A percentile compares a stretch with the other conserved stretches of the same genome.
Evolutionary conservation across 2,329 filamentous ascomycete genomes (phyloP).

Genomic region (Pestalotiopsis sp.): DNA sequence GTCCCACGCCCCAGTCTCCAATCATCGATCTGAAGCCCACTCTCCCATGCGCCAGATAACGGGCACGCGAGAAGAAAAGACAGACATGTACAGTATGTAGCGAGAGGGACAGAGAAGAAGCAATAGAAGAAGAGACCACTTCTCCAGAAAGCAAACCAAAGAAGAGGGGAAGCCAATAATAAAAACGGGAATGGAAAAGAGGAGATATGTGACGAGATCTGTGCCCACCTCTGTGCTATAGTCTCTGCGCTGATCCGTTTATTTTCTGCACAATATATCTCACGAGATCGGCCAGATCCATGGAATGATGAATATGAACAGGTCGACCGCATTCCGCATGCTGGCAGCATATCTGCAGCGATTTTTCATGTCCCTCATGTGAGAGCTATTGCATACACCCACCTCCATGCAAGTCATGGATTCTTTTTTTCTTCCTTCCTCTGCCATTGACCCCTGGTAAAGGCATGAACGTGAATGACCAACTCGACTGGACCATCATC

Average conservation of each 20-base stretch:
- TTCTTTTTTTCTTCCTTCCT: neutral
- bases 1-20: slow-evolving; percentile 5
- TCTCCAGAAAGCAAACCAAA: neutral
- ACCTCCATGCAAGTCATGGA: neutral
- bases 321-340: neutral
- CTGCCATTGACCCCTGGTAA: neutral
- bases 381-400: neutral
- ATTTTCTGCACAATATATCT: neutral
- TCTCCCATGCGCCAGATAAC: neutral
- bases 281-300: neutral
- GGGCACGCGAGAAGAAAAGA: neutral
- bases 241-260: neutral
- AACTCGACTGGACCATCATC: neutral
- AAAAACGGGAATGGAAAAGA: neutral
- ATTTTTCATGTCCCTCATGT: neutral
- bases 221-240: neutral
- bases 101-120: neutral
- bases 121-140: neutral
- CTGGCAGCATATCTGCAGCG: neutral
- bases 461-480: neutral
- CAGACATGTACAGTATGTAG: neutral
- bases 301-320: neutral
- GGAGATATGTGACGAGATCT: neutral
- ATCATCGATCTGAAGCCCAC: slow-evolving; percentile 1
- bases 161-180: neutral